These are phyloP conservation scores for Rubroshorea leprosula DNA, from an alignment of 345 rosid genomes.

Conservation along the genomic window DNA sequence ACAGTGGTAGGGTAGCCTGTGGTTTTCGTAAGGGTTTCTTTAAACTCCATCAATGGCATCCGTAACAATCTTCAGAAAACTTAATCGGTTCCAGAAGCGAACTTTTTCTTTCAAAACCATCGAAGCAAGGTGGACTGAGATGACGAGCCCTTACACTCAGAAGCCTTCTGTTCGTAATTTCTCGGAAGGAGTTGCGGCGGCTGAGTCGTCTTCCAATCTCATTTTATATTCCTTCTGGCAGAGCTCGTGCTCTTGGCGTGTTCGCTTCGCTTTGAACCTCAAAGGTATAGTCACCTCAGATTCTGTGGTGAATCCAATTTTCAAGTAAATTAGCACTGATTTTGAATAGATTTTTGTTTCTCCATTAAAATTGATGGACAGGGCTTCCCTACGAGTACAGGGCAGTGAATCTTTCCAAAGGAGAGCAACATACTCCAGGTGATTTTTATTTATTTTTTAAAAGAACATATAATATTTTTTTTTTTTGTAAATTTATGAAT, in stretches of 20 bases:
- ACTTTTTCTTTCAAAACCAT: neutral
- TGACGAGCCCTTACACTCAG: neutral
- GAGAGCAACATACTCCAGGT: constrained; percentile 46
- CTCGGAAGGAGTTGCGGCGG: neutral
- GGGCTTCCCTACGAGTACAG: constrained; percentile 42
- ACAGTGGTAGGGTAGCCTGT: neutral
- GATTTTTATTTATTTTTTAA: neutral
- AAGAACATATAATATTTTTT: no score
- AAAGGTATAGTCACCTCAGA: constrained; percentile 27
- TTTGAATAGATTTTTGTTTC: neutral
- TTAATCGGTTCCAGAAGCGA: neutral
- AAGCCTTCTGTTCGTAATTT: neutral
- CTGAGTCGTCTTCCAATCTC: constrained; percentile 23
- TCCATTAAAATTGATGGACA: constrained; percentile 3
- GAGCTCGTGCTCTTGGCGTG: constrained; percentile 70
- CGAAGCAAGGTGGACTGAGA: neutral
- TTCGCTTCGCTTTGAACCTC: constrained; percentile 49
- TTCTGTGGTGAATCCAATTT: neutral
- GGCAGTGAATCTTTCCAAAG: constrained; percentile 41
- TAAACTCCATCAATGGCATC: neutral
- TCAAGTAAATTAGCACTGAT: neutral
- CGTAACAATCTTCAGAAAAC: neutral
- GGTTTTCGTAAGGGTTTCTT: neutral
- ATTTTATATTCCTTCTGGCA: constrained; percentile 45
- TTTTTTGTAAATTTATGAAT: neutral